A percentile compares a stretch with the other conserved stretches of the same genome.
These are phyloP conservation scores for Pholiota molesta DNA, from an alignment of 768 basidiomycete species.

Conservation along the genomic window DNA sequence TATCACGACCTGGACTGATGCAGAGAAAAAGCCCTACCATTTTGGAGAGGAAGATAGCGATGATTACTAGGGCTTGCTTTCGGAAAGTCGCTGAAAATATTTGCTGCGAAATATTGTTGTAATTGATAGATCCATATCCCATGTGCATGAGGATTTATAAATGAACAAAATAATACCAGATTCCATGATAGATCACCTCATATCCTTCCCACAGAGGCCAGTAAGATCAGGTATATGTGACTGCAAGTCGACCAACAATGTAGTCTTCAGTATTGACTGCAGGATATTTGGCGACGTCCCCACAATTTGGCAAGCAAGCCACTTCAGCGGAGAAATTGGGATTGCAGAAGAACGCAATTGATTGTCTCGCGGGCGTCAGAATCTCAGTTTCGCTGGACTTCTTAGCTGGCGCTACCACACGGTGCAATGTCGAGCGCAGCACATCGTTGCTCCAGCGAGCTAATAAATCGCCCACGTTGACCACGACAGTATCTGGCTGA, in stretches of 20 bases:
- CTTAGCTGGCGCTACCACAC: conserved; percentile 74
- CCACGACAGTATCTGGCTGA: conserved; percentile 79
- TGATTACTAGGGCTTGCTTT: background rate
- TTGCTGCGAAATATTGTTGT: background rate
- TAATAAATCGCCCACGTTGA: conserved; percentile 82
- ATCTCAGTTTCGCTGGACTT: conserved; percentile 50
- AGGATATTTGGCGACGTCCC: conserved; percentile 61
- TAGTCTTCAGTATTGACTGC: conserved; percentile 75
- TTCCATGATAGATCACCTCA: background rate
- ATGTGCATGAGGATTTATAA: background rate
- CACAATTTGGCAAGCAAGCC: conserved; percentile 72
- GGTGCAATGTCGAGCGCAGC: conserved; percentile 78
- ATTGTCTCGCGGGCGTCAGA: conserved; percentile 71
- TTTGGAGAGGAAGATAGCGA: conserved; percentile 21
- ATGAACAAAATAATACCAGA: conserved; percentile 3
- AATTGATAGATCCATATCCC: background rate
- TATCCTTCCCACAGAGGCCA: background rate
- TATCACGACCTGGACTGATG: conserved; percentile 35
- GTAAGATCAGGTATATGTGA: conserved; percentile 49
- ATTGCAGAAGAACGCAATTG: conserved; percentile 88
- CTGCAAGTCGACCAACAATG: conserved; percentile 70
- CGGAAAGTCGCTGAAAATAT: no score
- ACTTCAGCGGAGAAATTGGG: conserved; percentile 73
- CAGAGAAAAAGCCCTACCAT: conserved; percentile 31
- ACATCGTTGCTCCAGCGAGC: conserved; percentile 85